Base-by-base conservation (phyloP, 1,284 basidiomycete genomes). In the Ustilago crameri region DNA sequence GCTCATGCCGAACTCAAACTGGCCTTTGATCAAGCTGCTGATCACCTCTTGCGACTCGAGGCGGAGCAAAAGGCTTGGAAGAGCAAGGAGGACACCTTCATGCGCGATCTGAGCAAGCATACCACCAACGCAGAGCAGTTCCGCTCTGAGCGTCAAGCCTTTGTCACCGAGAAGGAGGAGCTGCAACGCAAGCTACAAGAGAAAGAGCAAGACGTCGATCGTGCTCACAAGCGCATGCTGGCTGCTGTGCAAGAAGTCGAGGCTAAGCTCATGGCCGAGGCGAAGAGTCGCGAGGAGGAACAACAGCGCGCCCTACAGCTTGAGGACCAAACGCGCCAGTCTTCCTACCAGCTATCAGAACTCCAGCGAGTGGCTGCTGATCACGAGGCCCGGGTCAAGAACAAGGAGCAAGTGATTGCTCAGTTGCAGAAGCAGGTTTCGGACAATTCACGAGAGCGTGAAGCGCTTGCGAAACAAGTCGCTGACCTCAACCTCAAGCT, bases 1-100 rank as follows among this genome's bases (percentile, higher is more conserved):
- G 91, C 91, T 75, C 89, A 91, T 68, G 87, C 89, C 62, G 87
- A 89, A 17, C 86, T 93, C 50, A 87, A 88, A 23, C 84, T 87
- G 51, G 89, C 91, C 20, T 92, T 93, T 75, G 90, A 93, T 60
- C 88, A 92, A 70, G 91, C 93, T 14, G 90, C 92, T 0, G 90
- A 91, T 64, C 91, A 93, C 78, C 87, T 95, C 17, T 89, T 91
- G 5, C 87, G 90, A 2, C 85, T 95, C 43, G 93, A 95, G 84
- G 85, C 86, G 58, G 90, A 93, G 74, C 89, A 91, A 76, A 88
- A 88, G 57, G 88, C 88, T 14, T 91, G 90, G 89, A 85, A 84
- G 26, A 81, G 82, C 26, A 86, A 88, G 53, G 91, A 93, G 78
- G 82, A 81, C 15, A 52, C 56, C 2, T 63, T 81, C 41, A 75